phyloP scores from a whole-genome alignment of 805 yeast genomes.

The Lachancea meyersii region DNA sequence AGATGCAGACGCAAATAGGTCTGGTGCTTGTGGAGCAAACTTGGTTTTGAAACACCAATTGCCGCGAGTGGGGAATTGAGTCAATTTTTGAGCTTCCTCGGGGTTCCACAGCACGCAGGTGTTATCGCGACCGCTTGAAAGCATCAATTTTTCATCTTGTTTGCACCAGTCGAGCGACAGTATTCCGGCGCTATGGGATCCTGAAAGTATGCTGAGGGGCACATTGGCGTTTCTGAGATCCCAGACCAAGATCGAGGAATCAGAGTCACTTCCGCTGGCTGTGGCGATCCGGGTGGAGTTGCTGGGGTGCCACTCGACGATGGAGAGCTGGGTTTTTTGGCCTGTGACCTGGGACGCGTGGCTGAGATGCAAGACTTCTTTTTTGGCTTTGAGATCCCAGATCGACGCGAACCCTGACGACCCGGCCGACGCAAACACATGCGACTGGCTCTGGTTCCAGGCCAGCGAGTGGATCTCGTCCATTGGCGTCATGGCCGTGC shows the following conservation, averaged over 20 bases:
- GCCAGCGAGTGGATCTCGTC: conserved; percentile 77
- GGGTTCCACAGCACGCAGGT: conserved; percentile 90
- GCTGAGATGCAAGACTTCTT: conserved; percentile 81
- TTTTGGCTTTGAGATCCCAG: conserved; percentile 86
- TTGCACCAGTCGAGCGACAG: conserved; percentile 90
- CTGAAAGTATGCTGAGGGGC: conserved; percentile 62
- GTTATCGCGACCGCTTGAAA: conserved; percentile 92
- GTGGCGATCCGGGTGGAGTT: conserved; percentile 82
- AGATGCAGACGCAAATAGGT: conserved; percentile 80
- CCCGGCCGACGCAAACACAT: conserved; percentile 87
- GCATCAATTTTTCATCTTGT: conserved; percentile 67
- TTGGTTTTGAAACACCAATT: conserved; percentile 89
- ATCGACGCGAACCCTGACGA: conserved; percentile 80
- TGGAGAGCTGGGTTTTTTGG: conserved; percentile 62
- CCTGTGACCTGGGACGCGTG: conserved; percentile 50
- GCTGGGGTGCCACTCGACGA: conserved; percentile 92
- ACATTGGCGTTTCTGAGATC: conserved; percentile 88
- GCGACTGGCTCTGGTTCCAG: conserved; percentile 80
- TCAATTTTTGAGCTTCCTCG: conserved; percentile 58
- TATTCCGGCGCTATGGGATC: conserved; percentile 84
- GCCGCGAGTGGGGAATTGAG: conserved; percentile 84
- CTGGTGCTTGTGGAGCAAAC: conserved; percentile 87
- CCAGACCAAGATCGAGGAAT: conserved; percentile 84
- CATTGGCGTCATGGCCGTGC: conserved; percentile 68
- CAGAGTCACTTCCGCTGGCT: conserved; percentile 74